phyloP scores from a whole-genome alignment of 2,329 filamentous ascomycete species.

The Aspergillus sp. region DNA sequence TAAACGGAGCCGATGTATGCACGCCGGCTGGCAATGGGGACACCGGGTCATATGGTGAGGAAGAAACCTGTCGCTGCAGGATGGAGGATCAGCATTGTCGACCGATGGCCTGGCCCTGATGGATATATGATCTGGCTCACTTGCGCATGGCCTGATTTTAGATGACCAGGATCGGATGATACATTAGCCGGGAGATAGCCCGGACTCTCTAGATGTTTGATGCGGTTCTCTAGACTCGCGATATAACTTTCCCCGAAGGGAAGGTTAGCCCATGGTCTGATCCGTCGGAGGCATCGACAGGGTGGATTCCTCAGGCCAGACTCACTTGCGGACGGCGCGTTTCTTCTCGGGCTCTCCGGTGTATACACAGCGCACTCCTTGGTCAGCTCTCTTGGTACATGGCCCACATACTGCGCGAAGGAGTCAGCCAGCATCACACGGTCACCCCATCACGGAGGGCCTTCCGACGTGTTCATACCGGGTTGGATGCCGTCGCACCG shows the following conservation, averaged over 20 bases:
- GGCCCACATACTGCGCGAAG: constrained; percentile 28
- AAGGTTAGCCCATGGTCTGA: not conserved
- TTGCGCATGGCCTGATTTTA: constrained; percentile 6
- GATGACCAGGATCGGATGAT: not conserved
- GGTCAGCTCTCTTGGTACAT: constrained; percentile 22
- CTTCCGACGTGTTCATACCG: constrained; percentile 3
- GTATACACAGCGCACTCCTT: constrained; percentile 23
- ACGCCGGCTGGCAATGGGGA: not conserved
- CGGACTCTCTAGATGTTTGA: constrained; percentile 25
- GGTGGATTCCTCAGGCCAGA: not conserved
- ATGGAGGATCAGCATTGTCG: not conserved
- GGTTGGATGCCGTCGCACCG: constrained; percentile 21
- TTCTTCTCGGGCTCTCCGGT: constrained; percentile 29
- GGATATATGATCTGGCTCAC: constrained; percentile 6
- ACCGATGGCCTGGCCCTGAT: not conserved
- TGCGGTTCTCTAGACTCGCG: constrained; percentile 23
- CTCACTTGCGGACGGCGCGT: constrained; percentile 23
- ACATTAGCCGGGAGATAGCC: not conserved
- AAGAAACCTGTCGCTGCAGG: not conserved
- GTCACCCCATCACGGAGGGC: not conserved
- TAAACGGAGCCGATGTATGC: not conserved
- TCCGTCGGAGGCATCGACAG: not conserved
- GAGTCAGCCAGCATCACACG: constrained; percentile 4
- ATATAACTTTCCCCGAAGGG: constrained; percentile 23
- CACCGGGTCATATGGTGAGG: constrained; percentile 1